A percentile compares a stretch with the other conserved stretches of the same genome.
phyloP scores from a whole-genome alignment of 2,329 filamentous ascomycete species.

The Botrytis porri region DNA sequence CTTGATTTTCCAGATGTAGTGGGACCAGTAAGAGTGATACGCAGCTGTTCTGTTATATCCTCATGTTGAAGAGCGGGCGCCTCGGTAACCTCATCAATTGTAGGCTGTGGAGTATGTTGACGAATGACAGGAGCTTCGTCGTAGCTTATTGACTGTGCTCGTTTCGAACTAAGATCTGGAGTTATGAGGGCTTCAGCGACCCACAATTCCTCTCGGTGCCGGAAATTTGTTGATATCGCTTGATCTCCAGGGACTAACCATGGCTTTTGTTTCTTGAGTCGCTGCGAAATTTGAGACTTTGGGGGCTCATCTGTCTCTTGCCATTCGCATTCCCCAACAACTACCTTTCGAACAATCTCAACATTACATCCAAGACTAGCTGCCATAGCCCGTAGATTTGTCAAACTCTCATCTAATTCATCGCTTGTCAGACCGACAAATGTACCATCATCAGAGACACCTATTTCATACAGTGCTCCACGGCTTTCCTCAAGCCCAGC shows the following conservation, averaged over 20 bases:
- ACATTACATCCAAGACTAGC: conserved; percentile 85
- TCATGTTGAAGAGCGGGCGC: conserved; percentile 1
- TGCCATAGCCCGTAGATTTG: conserved; percentile 85
- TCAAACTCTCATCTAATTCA: conserved; percentile 87
- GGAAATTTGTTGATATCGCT: conserved; percentile 25
- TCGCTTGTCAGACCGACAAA: conserved; percentile 85
- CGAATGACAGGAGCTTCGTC: neutral
- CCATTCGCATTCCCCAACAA: conserved; percentile 84
- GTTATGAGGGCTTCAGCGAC: conserved; percentile 89
- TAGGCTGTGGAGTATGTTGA: conserved; percentile 15
- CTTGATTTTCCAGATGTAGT: conserved; percentile 93
- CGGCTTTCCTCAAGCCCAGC: conserved; percentile 88
- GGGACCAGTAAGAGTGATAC: conserved; percentile 82
- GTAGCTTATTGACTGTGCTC: conserved; percentile 7
- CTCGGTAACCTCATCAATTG: neutral
- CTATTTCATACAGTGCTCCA: conserved; percentile 93
- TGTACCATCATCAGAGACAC: conserved; percentile 89
- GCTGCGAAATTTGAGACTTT: conserved; percentile 22
- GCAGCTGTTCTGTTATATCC: conserved; percentile 60
- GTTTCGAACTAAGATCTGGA: conserved; percentile 56
- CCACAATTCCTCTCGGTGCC: conserved; percentile 60
- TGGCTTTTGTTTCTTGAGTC: conserved; percentile 26
- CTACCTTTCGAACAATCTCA: conserved; percentile 75
- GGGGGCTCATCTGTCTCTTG: conserved; percentile 24
- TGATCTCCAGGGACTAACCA: conserved; percentile 1